Evolutionary conservation across 129 eudicot species (phyloP).

Genomic region (Dittrichia graveolens): DNA sequence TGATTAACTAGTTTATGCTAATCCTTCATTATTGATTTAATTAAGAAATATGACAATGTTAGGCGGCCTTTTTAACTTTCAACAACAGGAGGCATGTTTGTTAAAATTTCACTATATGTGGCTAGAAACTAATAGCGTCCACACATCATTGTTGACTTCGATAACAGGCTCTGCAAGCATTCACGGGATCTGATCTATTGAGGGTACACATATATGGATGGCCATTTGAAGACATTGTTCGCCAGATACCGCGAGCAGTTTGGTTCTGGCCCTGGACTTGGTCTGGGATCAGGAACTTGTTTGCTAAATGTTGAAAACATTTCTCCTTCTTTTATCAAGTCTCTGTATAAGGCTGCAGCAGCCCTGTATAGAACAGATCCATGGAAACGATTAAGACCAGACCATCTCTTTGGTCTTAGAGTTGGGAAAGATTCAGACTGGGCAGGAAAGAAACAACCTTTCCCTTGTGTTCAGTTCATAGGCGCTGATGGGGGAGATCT

Average conservation of each 20-base stretch:
- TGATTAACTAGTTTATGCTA: too few relatives aligned
- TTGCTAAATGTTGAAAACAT: constrained; percentile 54
- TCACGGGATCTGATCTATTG: neutral
- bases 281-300: constrained; percentile 66
- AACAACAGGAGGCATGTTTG: neutral
- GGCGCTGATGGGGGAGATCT: constrained; percentile 79
- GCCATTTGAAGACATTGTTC: constrained; percentile 60
- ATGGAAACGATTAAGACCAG: constrained; percentile 66
- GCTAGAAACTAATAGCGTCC: neutral
- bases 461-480: constrained; percentile 55
- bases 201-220: constrained; percentile 42
- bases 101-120: neutral
- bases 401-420: constrained; percentile 54
- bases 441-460: constrained; percentile 58
- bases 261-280: constrained; percentile 73
- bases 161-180: constrained; percentile 26
- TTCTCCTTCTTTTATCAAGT: constrained; percentile 40
- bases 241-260: constrained; percentile 59
- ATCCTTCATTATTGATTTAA: too few relatives aligned
- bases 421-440: constrained; percentile 69
- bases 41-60: neutral
- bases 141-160: constrained; percentile 2
- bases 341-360: constrained; percentile 65
- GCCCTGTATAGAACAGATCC: constrained; percentile 65
- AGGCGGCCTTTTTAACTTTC: neutral